These are phyloP conservation scores for Cytospora paraplurivora DNA, from an alignment of 2,329 filamentous ascomycete genomes.

Conservation along the genomic window DNA sequence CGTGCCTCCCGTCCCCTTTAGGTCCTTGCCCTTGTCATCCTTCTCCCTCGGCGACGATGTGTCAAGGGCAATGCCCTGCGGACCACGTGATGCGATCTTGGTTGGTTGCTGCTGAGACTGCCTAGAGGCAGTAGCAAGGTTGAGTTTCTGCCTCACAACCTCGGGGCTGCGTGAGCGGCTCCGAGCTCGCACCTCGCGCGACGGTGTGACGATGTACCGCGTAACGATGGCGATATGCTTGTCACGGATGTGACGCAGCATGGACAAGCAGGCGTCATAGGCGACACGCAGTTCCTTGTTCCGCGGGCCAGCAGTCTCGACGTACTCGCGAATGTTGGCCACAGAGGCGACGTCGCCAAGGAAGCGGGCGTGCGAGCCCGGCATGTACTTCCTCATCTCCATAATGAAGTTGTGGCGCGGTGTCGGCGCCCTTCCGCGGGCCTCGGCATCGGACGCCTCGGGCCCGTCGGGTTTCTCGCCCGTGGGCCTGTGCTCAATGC, in stretches of 20 bases:
- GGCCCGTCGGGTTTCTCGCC: conserved; percentile 63
- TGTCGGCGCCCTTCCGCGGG: conserved; percentile 45
- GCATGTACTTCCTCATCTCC: conserved; percentile 98
- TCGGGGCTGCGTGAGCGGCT: conserved; percentile 62
- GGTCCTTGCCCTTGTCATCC: conserved; percentile 52
- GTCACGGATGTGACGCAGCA: conserved; percentile 72
- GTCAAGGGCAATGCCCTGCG: conserved; percentile 36
- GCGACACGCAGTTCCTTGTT: conserved; percentile 73
- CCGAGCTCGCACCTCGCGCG: conserved; percentile 69
- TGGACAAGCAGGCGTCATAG: conserved; percentile 85
- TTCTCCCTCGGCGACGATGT: conserved; percentile 29
- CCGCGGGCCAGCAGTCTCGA: conserved; percentile 57
- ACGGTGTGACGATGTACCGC: conserved; percentile 91
- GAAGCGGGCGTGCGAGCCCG: conserved; percentile 86
- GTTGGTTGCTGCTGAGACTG: conserved; percentile 38
- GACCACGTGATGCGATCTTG: conserved; percentile 19
- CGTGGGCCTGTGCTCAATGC: conserved; percentile 87
- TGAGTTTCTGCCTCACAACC: conserved; percentile 52
- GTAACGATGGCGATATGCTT: conserved; percentile 97
- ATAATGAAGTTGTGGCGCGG: conserved; percentile 86
- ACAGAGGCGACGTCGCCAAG: conserved; percentile 76
- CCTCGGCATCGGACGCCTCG: conserved; percentile 48
- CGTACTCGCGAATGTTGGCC: conserved; percentile 85
- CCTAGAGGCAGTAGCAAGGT: conserved; percentile 63
- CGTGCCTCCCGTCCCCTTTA: conserved; percentile 91